A percentile compares a stretch with the other conserved stretches of the same genome.
Evolutionary conservation across 352 stramenopile genomes (phyloP).

Genomic region (Thraustochytrium striatum): DNA sequence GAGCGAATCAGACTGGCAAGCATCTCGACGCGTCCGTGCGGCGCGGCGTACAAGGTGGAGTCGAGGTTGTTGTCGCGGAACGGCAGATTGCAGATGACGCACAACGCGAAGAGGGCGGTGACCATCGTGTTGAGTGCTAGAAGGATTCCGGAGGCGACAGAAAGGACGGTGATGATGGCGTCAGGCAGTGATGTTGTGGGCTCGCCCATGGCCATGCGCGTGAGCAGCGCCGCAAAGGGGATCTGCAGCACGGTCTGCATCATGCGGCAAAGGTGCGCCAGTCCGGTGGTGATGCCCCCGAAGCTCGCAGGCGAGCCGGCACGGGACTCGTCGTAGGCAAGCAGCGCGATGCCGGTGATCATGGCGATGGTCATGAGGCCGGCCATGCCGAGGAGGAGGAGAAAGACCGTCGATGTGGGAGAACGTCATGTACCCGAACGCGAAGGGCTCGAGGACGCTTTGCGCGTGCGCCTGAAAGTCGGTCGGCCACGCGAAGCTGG

Average conservation of each 20-base stretch:
- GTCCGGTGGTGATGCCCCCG: not conserved
- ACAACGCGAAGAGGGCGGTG: slow-evolving; percentile 17
- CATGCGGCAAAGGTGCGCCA: not conserved
- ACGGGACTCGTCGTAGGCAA: not conserved
- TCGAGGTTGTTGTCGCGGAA: slow-evolving; percentile 8
- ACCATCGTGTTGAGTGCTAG: not conserved
- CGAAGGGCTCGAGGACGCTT: not conserved
- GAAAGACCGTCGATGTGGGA: not conserved
- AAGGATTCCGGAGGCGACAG: not conserved
- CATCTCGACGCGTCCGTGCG: slow-evolving; percentile 34
- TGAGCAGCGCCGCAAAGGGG: not conserved
- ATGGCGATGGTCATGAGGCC: not conserved
- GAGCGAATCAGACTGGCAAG: not conserved
- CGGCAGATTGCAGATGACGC: slow-evolving; percentile 29
- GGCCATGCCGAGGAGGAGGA: not conserved
- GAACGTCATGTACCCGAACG: slow-evolving; percentile 20
- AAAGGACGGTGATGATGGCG: not conserved
- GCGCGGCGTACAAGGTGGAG: slow-evolving; percentile 20
- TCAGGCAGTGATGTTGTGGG: not conserved
- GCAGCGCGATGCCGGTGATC: not conserved
- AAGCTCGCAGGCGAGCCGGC: not conserved
- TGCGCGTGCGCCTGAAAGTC: not conserved
- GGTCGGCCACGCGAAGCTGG: not conserved
- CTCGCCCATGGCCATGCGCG: no score
- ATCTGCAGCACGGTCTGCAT: slow-evolving; percentile 25